Percentiles rank a stretch among this genome's conserved stretches.
phyloP scores from a whole-genome alignment of 2,329 filamentous ascomycete genomes.

The Talaromyces sp. region DNA sequence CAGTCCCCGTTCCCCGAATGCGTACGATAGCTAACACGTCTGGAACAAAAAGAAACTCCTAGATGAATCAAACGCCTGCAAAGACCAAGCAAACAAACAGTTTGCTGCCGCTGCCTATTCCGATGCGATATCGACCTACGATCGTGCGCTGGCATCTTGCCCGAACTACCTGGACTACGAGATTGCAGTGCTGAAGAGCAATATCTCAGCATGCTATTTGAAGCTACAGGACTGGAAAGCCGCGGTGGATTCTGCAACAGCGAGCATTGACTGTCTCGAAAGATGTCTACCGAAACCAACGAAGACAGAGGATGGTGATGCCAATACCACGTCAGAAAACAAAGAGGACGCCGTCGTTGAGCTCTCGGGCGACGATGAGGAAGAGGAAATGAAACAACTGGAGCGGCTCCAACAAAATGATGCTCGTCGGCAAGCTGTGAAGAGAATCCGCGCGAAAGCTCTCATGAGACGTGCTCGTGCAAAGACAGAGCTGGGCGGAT shows the following conservation, averaged over 20 bases:
- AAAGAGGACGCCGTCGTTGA: conserved; percentile 39
- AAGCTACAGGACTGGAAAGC: conserved; percentile 83
- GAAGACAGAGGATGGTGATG: conserved; percentile 46
- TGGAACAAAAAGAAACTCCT: conserved; percentile 54
- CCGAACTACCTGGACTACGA: conserved; percentile 85
- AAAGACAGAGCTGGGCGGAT: conserved; percentile 64
- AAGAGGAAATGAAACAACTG: conserved; percentile 37
- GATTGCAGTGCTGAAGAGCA: conserved; percentile 77
- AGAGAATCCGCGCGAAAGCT: conserved; percentile 74
- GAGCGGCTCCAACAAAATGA: conserved; percentile 39
- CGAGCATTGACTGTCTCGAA: conserved; percentile 67
- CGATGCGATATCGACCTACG: conserved; percentile 75
- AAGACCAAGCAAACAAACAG: conserved; percentile 70
- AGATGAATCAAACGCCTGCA: conserved; percentile 64
- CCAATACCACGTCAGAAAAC: conserved; percentile 15
- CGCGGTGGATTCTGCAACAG: conserved; percentile 66
- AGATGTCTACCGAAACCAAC: conserved; percentile 9
- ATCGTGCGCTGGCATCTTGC: conserved; percentile 69
- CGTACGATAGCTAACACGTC: conserved; percentile 5
- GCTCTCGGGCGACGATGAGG: conserved; percentile 36
- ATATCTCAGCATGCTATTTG: conserved; percentile 82
- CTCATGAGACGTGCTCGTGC: conserved; percentile 74
- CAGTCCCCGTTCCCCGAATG: neutral
- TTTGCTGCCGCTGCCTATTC: conserved; percentile 68
- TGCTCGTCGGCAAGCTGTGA: conserved; percentile 56